Percentiles rank a stretch among this genome's conserved stretches.
These are phyloP conservation scores for Beauveria rudraprayagi DNA, from an alignment of 2,329 filamentous ascomycete genomes.

Conservation along the genomic window DNA sequence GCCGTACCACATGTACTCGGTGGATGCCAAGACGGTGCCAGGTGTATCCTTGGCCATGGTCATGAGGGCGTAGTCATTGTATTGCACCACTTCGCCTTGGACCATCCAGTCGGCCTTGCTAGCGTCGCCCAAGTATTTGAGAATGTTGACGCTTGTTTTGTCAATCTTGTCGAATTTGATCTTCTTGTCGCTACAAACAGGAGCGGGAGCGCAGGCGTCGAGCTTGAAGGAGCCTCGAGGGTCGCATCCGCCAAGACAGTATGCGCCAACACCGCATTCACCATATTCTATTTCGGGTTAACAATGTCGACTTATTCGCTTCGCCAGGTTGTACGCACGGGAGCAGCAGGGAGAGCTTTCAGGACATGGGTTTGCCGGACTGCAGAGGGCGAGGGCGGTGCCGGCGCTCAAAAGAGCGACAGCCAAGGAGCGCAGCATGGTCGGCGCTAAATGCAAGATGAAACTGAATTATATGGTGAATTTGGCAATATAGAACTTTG, in stretches of 20 bases:
- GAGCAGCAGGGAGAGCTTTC: conserved; percentile 69
- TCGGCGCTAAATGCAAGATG: neutral
- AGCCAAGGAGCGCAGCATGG: conserved; percentile 26
- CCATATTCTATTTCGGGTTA: conserved; percentile 61
- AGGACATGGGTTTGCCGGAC: conserved; percentile 55
- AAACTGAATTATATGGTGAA: neutral
- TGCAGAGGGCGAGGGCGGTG: conserved; percentile 33
- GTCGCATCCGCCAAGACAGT: conserved; percentile 93
- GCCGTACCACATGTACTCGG: conserved; percentile 94
- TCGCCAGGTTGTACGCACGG: conserved; percentile 45
- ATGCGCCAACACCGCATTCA: conserved; percentile 86
- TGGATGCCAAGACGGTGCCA: conserved; percentile 77
- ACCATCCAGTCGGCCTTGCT: conserved; percentile 79
- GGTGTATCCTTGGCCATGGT: conserved; percentile 84
- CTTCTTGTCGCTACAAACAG: conserved; percentile 67
- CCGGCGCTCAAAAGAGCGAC: conserved; percentile 25
- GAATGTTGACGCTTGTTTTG: conserved; percentile 56
- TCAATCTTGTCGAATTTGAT: conserved; percentile 69
- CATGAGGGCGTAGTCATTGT: conserved; percentile 65
- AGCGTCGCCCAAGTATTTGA: conserved; percentile 79
- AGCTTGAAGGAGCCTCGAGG: conserved; percentile 74
- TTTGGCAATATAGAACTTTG: neutral
- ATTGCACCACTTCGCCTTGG: conserved; percentile 64
- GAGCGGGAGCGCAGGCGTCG: conserved; percentile 76
- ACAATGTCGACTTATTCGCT: no score